These are phyloP conservation scores for Claviceps pazoutovae DNA, from an alignment of 2,329 filamentous ascomycete species.

Conservation along the genomic window DNA sequence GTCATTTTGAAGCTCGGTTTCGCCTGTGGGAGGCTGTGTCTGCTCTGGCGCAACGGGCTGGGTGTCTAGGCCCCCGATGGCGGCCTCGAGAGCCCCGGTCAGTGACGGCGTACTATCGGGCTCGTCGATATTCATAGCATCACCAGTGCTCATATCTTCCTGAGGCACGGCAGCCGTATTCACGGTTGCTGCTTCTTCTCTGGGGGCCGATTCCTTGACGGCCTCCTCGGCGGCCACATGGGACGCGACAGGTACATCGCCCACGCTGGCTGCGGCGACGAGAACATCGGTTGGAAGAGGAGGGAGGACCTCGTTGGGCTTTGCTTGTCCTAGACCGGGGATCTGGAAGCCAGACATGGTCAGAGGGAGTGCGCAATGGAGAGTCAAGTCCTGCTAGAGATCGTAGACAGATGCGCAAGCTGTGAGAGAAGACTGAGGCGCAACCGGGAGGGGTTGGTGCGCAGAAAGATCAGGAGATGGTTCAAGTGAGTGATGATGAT, in stretches of 20 bases:
- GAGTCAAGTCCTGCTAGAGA: too few relatives aligned
- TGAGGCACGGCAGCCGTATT: background rate
- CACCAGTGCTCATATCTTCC: constrained; percentile 10
- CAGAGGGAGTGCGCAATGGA: background rate
- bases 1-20: constrained; percentile 17
- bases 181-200: background rate
- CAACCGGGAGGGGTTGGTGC: too few relatives aligned
- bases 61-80: constrained; percentile 23
- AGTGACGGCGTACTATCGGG: constrained; percentile 24
- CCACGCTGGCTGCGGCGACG: constrained; percentile 15
- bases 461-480: too few relatives aligned
- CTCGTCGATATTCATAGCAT: constrained; percentile 25
- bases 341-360: constrained; percentile 30
- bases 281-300: constrained; percentile 21
- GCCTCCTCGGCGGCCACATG: background rate
- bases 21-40: constrained; percentile 1
- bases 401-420: too few relatives aligned
- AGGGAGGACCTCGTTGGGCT: constrained; percentile 27
- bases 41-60: constrained; percentile 6
- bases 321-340: constrained; percentile 28
- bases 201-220: background rate
- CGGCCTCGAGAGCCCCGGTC: constrained; percentile 29
- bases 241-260: constrained; percentile 6
- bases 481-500: background rate
- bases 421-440: too few relatives aligned